Base-by-base conservation (phyloP, 2,329 filamentous ascomycete species). In the Diaporthe caulivora region DNA sequence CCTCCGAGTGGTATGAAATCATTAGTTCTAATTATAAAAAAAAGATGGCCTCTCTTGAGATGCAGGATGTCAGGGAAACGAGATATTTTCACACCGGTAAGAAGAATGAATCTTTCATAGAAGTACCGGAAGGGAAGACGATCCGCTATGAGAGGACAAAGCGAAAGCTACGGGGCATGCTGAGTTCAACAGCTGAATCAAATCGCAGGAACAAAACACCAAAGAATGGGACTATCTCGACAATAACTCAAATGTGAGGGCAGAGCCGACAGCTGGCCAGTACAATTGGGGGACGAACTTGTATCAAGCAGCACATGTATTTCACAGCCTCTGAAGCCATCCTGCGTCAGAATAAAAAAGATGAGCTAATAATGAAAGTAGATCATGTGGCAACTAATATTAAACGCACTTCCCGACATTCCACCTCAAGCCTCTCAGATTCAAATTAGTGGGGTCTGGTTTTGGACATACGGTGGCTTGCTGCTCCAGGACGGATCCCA, bases 201-300 rank as follows among this genome's bases (percentile, higher is more conserved):
- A 44, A 9, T 15, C n/a, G 7, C 34, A 72, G 70, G 70, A 72
- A 47, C 70, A 72, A 72, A 72, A 64, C 21, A 72, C 70, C 34
- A 72, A n/a, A 55, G 70, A 72, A 8, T 72, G 70, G 70, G 70
- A 72, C 13, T 72, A 72, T 31, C 24, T 72, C 40, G 70, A 57
- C 26, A 53, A 53, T 9, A 31, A 51, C 34, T 42, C 70, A 31
- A 3, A 53, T 37, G 10, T 72, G 10, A 31, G 13, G 11, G 49
- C 34, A 8, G 70, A 72, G 29, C 49, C 42, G 13, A 65, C 58
- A 18, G 70, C 70, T 24, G 70, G 70, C 17, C 40, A 65, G 18
- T 72, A 72, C 31, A 44, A 57, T 18, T 72, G 58, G 58, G 37
- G 58, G 49, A 65, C 57, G n/a, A 72, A 72, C 53, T 65, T 72